These are phyloP conservation scores for Ganoderma leucocontextum DNA, from an alignment of 1,284 basidiomycete species.

Conservation along the genomic window DNA sequence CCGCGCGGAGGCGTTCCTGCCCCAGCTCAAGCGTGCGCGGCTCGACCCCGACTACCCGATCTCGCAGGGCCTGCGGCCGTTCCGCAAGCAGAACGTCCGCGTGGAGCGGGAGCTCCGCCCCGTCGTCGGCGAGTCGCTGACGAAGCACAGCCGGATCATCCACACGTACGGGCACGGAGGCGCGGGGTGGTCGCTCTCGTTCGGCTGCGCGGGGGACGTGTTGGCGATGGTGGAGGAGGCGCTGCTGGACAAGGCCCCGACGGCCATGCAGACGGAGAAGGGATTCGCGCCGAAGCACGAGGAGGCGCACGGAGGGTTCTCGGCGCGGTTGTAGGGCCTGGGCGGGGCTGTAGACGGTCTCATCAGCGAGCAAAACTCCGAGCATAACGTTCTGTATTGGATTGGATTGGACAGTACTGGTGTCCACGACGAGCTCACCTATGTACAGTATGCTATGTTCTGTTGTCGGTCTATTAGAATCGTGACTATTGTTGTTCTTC, in stretches of 20 bases:
- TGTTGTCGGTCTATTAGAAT: neutral
- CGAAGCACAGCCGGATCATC: slow-evolving; percentile 40
- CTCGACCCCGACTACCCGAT: slow-evolving; percentile 42
- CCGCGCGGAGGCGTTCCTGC: slow-evolving; percentile 43
- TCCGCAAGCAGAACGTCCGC: slow-evolving; percentile 44
- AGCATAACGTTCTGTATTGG: neutral
- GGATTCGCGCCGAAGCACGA: neutral
- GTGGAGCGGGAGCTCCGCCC: slow-evolving; percentile 44
- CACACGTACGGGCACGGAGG: slow-evolving; percentile 49
- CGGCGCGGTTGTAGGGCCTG: slow-evolving; percentile 5
- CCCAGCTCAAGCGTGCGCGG: slow-evolving; percentile 43
- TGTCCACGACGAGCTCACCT: neutral
- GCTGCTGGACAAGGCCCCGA: slow-evolving; percentile 6
- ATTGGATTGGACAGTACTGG: neutral
- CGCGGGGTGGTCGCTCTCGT: slow-evolving; percentile 33
- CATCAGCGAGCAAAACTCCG: slow-evolving; percentile 4
- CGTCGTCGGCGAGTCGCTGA: slow-evolving; percentile 27
- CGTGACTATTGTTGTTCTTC: neutral
- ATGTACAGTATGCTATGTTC: neutral
- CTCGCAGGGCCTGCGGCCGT: slow-evolving; percentile 47
- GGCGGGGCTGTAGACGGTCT: neutral
- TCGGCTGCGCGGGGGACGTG: slow-evolving; percentile 21
- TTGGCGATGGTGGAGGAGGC: slow-evolving; percentile 22
- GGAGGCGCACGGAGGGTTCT: slow-evolving; percentile 1
- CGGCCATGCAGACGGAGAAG: slow-evolving; percentile 2